Evolutionary conservation across 192 early-diverging fungal species (phyloP), one percentile per base, ranked within the genome.

Genomic region (Backusella westeae): DNA sequence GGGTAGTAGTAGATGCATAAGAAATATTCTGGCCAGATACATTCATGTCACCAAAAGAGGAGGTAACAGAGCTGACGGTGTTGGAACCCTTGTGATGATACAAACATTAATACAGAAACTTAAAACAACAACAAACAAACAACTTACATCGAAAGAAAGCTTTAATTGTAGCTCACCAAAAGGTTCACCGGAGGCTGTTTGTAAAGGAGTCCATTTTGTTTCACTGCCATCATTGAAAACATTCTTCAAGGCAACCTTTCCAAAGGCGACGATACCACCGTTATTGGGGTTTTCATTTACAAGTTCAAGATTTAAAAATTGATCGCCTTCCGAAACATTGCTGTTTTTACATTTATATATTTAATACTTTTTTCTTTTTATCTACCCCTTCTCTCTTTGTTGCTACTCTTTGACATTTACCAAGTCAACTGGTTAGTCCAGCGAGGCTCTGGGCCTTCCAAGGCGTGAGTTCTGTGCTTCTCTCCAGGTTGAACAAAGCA

Each of bases 401-500:
- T 39, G 36, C 19, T 34, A 21, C 15, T 44, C 26, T 32, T 34
- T 67, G 35, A 49, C 19, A 49, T 42, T 67, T 79, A 78, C 82
- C 73, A 70, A n/a, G 26, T 74, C 34, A 82, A 66, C 15, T 65
- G 76, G 34, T 83, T 63, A 26, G 79, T 77, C 77, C 77, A 83
- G 6, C 67, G 67, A 29, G 77, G 77, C 36, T 76, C 67, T 29
- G 65, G 34, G 0, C 82, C 82, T 19, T 65, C 46, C 21, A 74
- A 59, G 52, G 65, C 49, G 5, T 79, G 74, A 6, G 82, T 83
- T 41, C 82, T 75, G 12, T 83, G 82, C 53, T 83, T 83, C 9
- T 83, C 68, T 38, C 66, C 49, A 23, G 75, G 53, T 29, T 73
- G 71, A 49, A 83, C 68, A 69, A 75, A 83, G 17, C 69, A 79